A percentile compares a stretch with the other conserved stretches of the same genome.
These are phyloP conservation scores for Erigeron philadelphicus DNA, from an alignment of 140 eudicot genomes.

Conservation along the genomic window DNA sequence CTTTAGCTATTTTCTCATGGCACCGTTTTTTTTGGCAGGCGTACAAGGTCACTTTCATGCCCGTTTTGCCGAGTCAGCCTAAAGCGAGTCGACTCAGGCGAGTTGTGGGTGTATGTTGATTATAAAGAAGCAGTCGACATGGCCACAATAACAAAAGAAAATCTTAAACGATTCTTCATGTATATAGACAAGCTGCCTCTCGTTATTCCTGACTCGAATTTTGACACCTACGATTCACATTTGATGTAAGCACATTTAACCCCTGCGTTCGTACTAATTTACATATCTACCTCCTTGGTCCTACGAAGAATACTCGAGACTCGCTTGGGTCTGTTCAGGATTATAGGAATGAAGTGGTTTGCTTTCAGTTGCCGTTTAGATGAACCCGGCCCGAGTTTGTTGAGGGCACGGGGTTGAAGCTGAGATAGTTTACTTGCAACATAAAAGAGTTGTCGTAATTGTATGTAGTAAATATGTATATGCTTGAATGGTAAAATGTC, in stretches of 20 bases:
- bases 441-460: constrained; percentile 36
- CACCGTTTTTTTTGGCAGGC: constrained; percentile 22
- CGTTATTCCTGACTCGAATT: constrained; percentile 54
- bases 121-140: constrained; percentile 55
- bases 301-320: constrained; percentile 28
- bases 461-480: constrained; percentile 46
- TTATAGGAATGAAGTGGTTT: constrained; percentile 36
- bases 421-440: constrained; percentile 32
- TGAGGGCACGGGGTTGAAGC: constrained; percentile 37
- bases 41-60: constrained; percentile 31
- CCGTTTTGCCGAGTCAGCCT: constrained; percentile 85
- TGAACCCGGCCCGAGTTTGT: constrained; percentile 40
- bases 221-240: constrained; percentile 63
- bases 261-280: constrained; percentile 31
- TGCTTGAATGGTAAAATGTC: constrained; percentile 31
- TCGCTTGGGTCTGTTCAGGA: constrained; percentile 22
- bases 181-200: constrained; percentile 78
- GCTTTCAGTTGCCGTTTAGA: constrained; percentile 26
- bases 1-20: too few relatives aligned
- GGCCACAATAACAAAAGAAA: constrained; percentile 59
- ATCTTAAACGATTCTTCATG: constrained; percentile 63
- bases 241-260: constrained; percentile 44
- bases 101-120: constrained; percentile 73
- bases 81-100: constrained; percentile 78
- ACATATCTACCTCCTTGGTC: constrained; percentile 26